Percentiles rank a stretch among this genome's conserved stretches.
Conservation (phyloP, 495 filamentous ascomycete species). For the Staphylotrichum tortipilum region DNA sequence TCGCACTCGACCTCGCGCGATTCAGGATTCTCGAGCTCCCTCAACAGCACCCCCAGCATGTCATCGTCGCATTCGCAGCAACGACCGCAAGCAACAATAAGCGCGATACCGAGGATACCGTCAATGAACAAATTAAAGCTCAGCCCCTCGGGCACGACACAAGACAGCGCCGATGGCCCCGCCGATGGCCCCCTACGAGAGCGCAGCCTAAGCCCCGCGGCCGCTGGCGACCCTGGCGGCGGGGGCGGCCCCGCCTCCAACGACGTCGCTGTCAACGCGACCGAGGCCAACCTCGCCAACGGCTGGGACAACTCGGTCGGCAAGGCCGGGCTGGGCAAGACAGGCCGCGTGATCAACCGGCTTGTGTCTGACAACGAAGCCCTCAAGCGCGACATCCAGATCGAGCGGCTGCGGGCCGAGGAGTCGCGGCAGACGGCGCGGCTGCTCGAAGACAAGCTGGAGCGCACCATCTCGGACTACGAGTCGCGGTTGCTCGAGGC, state of each 20-base stretch:
- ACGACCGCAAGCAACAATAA: conserved; percentile 16
- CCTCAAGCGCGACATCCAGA: conserved; percentile 67
- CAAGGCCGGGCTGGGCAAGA: conserved; percentile 75
- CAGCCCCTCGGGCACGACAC: conserved; percentile 12
- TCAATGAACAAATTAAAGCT: conserved; percentile 25
- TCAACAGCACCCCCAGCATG: conserved; percentile 38
- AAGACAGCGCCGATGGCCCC: conserved; percentile 9
- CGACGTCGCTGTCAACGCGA: conserved; percentile 8
- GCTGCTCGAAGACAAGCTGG: conserved; percentile 63
- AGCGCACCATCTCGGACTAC: conserved; percentile 56
- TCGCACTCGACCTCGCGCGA: conserved; percentile 31
- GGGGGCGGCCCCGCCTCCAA: background rate
- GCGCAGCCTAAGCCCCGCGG: conserved; percentile 18
- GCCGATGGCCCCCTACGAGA: conserved; percentile 17
- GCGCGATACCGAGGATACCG: conserved; percentile 9
- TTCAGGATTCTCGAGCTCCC: conserved; percentile 41
- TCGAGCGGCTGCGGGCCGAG: conserved; percentile 63
- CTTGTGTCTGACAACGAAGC: conserved; percentile 84
- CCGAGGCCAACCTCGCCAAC: conserved; percentile 15
- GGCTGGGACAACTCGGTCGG: conserved; percentile 69
- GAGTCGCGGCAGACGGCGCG: conserved; percentile 66
- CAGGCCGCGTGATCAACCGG: conserved; percentile 84
- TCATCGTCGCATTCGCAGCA: conserved; percentile 30
- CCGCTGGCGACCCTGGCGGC: background rate
- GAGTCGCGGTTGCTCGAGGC: conserved; percentile 63